Evolutionary conservation across 2,329 filamentous ascomycete species (phyloP).

Genomic region (Paecilomyces sp.): DNA sequence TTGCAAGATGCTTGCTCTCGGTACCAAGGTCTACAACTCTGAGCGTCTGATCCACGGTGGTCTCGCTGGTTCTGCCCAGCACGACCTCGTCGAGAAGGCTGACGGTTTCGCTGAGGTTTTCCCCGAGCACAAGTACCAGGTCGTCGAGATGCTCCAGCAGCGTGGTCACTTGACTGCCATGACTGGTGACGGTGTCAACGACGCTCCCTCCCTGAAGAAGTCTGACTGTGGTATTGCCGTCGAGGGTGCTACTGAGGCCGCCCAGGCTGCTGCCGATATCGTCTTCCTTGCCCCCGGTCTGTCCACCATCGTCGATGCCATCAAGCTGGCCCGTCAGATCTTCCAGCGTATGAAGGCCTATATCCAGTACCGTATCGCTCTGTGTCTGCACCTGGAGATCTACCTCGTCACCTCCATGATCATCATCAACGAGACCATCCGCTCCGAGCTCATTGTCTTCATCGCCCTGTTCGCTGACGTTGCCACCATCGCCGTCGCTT

Average conservation of each 20-base stretch:
- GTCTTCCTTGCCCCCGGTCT: constrained; percentile 68
- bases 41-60: constrained; percentile 70
- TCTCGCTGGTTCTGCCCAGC: constrained; percentile 64
- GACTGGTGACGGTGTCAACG: constrained; percentile 72
- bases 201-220: constrained; percentile 67
- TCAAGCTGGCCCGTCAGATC: constrained; percentile 68
- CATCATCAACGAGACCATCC: constrained; percentile 70
- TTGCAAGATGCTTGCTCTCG: constrained; percentile 73
- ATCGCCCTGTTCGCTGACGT: constrained; percentile 73
- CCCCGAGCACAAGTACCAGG: constrained; percentile 70
- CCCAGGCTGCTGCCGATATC: constrained; percentile 66
- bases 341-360: constrained; percentile 75
- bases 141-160: constrained; percentile 69
- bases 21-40: constrained; percentile 76
- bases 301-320: constrained; percentile 63
- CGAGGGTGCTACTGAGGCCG: constrained; percentile 64
- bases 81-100: constrained; percentile 68
- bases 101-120: constrained; percentile 70
- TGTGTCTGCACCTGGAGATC: constrained; percentile 67
- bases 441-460: constrained; percentile 68
- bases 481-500: constrained; percentile 70
- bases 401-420: constrained; percentile 73
- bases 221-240: constrained; percentile 68
- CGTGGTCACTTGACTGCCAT: constrained; percentile 66
- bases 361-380: constrained; percentile 69